Percentiles rank a stretch among this genome's conserved stretches.
These are phyloP conservation scores for Megacollybia marginata DNA, from an alignment of 768 basidiomycete genomes.

Conservation along the genomic window DNA sequence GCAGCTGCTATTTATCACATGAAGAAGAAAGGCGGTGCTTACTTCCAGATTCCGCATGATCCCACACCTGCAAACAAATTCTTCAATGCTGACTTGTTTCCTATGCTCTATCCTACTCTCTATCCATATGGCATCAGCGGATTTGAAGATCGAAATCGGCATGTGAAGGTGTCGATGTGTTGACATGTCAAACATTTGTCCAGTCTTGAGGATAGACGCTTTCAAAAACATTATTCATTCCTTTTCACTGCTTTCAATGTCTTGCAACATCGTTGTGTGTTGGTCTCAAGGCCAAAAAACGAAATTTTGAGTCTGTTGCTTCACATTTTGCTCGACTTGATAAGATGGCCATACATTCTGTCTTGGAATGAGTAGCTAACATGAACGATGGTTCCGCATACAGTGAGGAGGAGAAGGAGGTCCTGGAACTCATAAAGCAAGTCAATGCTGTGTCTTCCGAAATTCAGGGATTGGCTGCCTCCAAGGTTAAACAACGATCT, in stretches of 20 bases:
- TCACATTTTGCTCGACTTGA: constrained; percentile 5
- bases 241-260: constrained; percentile 23
- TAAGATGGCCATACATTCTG: constrained; percentile 5
- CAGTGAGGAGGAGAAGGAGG: too few relatives aligned
- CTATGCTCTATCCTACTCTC: constrained; percentile 17
- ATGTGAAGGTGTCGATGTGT: constrained; percentile 9
- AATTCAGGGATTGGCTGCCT: constrained; percentile 9
- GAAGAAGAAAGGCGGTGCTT: constrained; percentile 8
- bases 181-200: constrained; percentile 16
- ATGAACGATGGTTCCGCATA: constrained; percentile 5
- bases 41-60: constrained; percentile 8
- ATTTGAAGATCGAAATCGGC: constrained; percentile 10
- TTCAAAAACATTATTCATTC: constrained; percentile 20
- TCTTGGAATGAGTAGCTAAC: constrained; percentile 2
- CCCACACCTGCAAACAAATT: constrained; percentile 1
- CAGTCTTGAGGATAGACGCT: constrained; percentile 7
- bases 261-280: constrained; percentile 9
- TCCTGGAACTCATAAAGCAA: neutral
- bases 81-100: constrained; percentile 7
- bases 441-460: constrained; percentile 6
- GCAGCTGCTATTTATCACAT: constrained; percentile 16
- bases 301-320: constrained; percentile 9
- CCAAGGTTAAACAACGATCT: constrained; percentile 11
- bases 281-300: constrained; percentile 10
- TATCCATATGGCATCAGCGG: constrained; percentile 19